Evolutionary conservation across 2,329 filamentous ascomycete species (phyloP), one percentile per base, ranked within the genome.

Genomic region (Penicillium sp.): DNA sequence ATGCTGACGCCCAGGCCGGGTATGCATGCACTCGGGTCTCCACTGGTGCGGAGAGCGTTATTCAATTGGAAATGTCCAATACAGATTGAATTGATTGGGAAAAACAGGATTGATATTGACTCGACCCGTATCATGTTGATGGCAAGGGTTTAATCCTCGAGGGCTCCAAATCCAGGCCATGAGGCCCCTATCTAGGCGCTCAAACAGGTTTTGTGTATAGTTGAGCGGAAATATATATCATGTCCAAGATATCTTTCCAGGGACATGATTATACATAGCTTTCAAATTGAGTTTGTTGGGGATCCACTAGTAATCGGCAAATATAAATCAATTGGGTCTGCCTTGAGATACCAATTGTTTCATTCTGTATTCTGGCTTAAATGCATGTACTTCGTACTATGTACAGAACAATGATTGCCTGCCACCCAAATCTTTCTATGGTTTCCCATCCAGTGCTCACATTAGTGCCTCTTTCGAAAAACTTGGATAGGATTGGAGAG

Each of bases 11-110:
- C 35, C 19, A 47, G 42, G 26, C 48, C 48, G 41, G 42, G 29
- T 47, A 47, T 47, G 49, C 49, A 52, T 47, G 40, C 42, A 27
- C 42, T 52, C 49, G 34, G 49, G 27, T 47, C 49, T 40, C 49
- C 49, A 52, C 49, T 47, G 42, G 49, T 52, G 49, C 42, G 49
- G 49, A 52, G 49, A 52, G 49, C 40, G 7, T 36, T 29, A 27
- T 29, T 18, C n/a, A 23, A 34, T 50, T 47, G 27, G 3, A 32
- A 27, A n/a, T 34, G 27, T 19, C 35, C 42, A 10, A 7, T 34
- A 18, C 40, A 40, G 14, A 40, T 50, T 36, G 9, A 23, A 23
- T n/a, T 1, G 9, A 4, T 18, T 16, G 16, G 13, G 13, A 34
- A 19, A 9, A 19, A 49, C 14, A 34, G 7, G n/a, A 11, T 26